A percentile compares a stretch with the other conserved stretches of the same genome.
Conservation (phyloP, 1,139 yeast species). For the Saccharomyces hybrid region DNA sequence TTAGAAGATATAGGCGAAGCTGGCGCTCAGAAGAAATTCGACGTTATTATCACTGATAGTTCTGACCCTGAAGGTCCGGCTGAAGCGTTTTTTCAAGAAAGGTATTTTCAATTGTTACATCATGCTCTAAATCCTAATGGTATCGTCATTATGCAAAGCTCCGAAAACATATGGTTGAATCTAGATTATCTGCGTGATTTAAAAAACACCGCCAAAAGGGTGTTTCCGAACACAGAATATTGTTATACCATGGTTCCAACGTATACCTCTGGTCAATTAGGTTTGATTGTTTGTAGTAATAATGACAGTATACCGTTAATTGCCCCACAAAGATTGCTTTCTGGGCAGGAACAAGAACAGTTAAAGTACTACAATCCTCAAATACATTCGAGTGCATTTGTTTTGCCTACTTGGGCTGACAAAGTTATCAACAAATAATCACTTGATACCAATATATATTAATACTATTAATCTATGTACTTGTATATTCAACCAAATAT, state of each 20-base stretch:
- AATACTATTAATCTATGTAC: neutral
- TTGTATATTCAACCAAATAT: conserved; percentile 40
- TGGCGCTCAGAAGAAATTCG: conserved; percentile 46
- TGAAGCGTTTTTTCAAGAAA: conserved; percentile 78
- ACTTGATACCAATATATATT: neutral
- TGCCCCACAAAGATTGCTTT: conserved; percentile 48
- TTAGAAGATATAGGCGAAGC: conserved; percentile 39
- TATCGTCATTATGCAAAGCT: conserved; percentile 82
- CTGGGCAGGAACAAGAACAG: conserved; percentile 42
- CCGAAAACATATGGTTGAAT: conserved; percentile 90
- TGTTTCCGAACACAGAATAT: conserved; percentile 75
- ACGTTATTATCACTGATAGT: conserved; percentile 89
- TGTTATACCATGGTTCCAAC: conserved; percentile 89
- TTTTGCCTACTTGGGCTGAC: conserved; percentile 82
- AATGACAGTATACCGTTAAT: conserved; percentile 44
- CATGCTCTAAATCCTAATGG: conserved; percentile 67
- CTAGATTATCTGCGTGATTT: conserved; percentile 56
- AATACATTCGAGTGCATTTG: conserved; percentile 73
- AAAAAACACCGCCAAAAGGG: conserved; percentile 51
- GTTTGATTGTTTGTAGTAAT: conserved; percentile 75
- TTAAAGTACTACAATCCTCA: conserved; percentile 67
- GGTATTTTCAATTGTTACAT: conserved; percentile 65
- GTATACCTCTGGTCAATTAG: conserved; percentile 94
- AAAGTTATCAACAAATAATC: conserved; percentile 11
- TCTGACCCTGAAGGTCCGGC: conserved; percentile 99